Evolutionary conservation across 1,284 basidiomycete species (phyloP).

Genomic region (Spongispora temasekensis): DNA sequence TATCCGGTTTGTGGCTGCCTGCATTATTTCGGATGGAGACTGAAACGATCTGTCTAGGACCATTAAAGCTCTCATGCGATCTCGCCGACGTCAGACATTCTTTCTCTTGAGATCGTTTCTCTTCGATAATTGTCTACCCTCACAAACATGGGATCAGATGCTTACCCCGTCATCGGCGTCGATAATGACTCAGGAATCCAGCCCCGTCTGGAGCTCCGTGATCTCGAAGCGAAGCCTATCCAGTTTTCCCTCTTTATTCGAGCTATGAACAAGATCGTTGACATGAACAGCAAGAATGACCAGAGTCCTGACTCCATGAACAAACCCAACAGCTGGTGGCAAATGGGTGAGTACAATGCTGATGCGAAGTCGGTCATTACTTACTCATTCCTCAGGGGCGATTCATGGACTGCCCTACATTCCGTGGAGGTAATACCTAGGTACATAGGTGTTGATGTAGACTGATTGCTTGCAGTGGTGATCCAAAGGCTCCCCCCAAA

Average conservation of each 20-base stretch:
- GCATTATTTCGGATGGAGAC: too few species aligned
- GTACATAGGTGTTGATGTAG: too few species aligned
- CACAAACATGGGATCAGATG: constrained; percentile 9
- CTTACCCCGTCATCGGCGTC: constrained; percentile 10
- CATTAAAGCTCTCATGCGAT: constrained; percentile 8
- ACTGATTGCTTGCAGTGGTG: constrained; percentile 10
- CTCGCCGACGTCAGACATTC: neutral
- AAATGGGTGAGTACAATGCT: constrained; percentile 8
- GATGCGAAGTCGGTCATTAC: neutral
- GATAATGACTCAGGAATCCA: constrained; percentile 9
- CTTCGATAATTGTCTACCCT: neutral
- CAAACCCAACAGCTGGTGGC: constrained; percentile 24
- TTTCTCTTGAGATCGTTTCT: neutral
- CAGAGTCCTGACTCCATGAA: constrained; percentile 1
- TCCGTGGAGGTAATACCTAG: constrained; percentile 11
- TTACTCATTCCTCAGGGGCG: constrained; percentile 6
- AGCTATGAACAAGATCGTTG: constrained; percentile 7
- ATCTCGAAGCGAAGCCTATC: constrained; percentile 14
- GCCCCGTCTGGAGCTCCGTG: constrained; percentile 15
- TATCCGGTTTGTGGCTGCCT: too few species aligned
- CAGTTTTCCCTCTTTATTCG: constrained; percentile 22
- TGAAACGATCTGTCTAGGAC: too few species aligned
- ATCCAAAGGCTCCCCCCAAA: constrained; percentile 11
- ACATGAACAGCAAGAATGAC: constrained; percentile 10
- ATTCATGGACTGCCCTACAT: constrained; percentile 18